phyloP scores from a whole-genome alignment of 768 basidiomycete genomes.

The Russula brevipes region DNA sequence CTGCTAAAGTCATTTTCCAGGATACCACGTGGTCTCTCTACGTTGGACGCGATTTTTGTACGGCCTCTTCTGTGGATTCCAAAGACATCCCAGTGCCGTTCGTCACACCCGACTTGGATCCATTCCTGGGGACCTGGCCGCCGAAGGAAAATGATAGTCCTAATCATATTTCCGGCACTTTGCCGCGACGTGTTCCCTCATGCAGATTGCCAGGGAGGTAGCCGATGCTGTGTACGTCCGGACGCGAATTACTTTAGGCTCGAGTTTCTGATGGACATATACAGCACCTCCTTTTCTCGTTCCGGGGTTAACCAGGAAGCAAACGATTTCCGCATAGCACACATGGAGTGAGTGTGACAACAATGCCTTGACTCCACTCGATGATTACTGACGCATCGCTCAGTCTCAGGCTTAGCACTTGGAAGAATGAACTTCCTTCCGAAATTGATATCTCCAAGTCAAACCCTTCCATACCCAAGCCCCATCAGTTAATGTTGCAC shows the following conservation, averaged over 20 bases:
- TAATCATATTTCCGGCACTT: slow-evolving; percentile 21
- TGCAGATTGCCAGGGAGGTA: slow-evolving; percentile 24
- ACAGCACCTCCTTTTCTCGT: slow-evolving; percentile 24
- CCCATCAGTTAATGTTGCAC: slow-evolving; percentile 25
- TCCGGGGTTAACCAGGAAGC: slow-evolving; percentile 13
- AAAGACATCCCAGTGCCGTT: slow-evolving; percentile 43
- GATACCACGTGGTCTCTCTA: slow-evolving; percentile 64
- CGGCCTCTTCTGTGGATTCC: slow-evolving; percentile 37
- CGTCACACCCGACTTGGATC: slow-evolving; percentile 47
- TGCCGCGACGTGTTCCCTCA: slow-evolving; percentile 21
- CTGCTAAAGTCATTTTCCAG: slow-evolving; percentile 28
- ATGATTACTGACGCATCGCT: neutral
- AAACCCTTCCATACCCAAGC: slow-evolving; percentile 12
- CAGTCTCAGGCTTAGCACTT: slow-evolving; percentile 24
- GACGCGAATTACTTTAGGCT: neutral
- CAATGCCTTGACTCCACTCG: neutral
- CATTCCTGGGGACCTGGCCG: slow-evolving; percentile 42
- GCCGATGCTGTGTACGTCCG: slow-evolving; percentile 21
- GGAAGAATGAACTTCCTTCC: slow-evolving; percentile 21
- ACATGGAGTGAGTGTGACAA: slow-evolving; percentile 22
- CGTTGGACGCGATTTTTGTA: slow-evolving; percentile 56
- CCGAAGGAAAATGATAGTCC: slow-evolving; percentile 30
- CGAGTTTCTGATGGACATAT: neutral
- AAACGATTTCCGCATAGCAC: slow-evolving; percentile 22
- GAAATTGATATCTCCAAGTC: slow-evolving; percentile 24